Evolutionary conservation across 1,284 basidiomycete species (phyloP).

Genomic region (Schizophyllum amplum): DNA sequence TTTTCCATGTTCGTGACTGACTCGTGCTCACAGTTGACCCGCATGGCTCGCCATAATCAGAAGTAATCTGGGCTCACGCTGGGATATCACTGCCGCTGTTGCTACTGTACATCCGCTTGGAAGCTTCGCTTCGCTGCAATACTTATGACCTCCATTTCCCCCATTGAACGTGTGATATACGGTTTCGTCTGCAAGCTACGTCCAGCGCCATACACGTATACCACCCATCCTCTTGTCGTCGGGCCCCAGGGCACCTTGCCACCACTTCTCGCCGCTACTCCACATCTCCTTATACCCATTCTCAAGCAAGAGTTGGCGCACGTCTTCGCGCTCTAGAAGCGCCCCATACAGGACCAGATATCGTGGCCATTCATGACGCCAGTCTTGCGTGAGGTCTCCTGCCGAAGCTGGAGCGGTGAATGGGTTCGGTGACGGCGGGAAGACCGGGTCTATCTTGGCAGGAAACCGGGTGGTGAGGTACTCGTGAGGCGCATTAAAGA

Average conservation of each 20-base stretch:
- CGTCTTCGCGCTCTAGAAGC: not conserved
- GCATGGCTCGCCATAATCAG: constrained; percentile 32
- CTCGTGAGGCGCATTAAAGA: constrained; percentile 65
- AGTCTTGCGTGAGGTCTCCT: not conserved
- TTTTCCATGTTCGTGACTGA: constrained; percentile 5
- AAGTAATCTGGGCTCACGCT: constrained; percentile 22
- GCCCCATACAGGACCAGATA: not conserved
- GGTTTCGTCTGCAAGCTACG: not conserved
- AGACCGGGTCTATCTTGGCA: constrained; percentile 45
- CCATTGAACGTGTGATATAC: not conserved
- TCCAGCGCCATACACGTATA: not conserved
- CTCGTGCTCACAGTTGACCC: constrained; percentile 26
- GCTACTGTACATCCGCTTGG: not conserved
- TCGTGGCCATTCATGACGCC: not conserved
- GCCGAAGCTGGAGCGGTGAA: not conserved
- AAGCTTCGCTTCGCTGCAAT: not conserved
- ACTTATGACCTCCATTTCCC: not conserved
- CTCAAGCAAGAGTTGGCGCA: not conserved
- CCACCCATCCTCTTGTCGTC: not conserved
- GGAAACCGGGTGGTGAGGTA: constrained; percentile 71
- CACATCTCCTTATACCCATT: not conserved
- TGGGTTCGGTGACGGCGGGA: constrained; percentile 48
- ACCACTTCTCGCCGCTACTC: not conserved
- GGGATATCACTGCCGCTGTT: constrained; percentile 1
- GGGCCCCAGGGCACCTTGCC: not conserved